Evolutionary conservation across 345 rosid genomes (phyloP), one percentile per base, ranked within the genome.

Genomic region (Hypericum androsaemum): DNA sequence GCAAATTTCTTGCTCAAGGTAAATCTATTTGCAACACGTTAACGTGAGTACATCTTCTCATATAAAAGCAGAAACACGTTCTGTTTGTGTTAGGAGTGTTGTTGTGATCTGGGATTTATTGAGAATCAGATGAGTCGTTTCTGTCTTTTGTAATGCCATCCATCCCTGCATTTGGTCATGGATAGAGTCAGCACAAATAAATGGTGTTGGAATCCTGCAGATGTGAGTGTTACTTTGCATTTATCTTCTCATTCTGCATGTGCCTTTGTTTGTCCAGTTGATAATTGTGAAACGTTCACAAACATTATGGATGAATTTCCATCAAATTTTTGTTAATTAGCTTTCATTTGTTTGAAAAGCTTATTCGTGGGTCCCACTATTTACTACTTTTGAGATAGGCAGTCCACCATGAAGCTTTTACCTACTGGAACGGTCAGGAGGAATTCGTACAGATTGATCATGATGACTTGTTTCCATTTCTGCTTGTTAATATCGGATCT

Each of bases 401-500:
- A 41, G 83, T 79, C 43, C 82, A 76, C 42, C 82, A 76, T 36
- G 96, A 88, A 75, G 94, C 96, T 28, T 88, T 77, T 62, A 80
- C 89, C 17, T 84, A 77, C 68, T 65, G 64, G 52, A 78, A 80
- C 62, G 84, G 86, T 37, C 82, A 44, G 56, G 80, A 80, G 67
- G 84, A 88, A 66, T 84, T 73, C 64, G 74, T 76, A 43, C 72
- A 84, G 77, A 80, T 88, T 32, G 82, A 84, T 63, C 83, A 77
- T 43, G 75, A 82, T 56, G 82, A 89, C 74, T 56, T 89, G 56
- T 86, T 64, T 68, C 96, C 94, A 11, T 88, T 82, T 63, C 90
- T 88, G 56, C 96, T 88, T 55, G 90, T 88, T 63, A 88, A 88
- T 56, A 84, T 88, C 8, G 96, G 96, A 9, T 88, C 96, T 59